phyloP scores from a whole-genome alignment of 352 stramenopile genomes.

The Pythium oligandrum region DNA sequence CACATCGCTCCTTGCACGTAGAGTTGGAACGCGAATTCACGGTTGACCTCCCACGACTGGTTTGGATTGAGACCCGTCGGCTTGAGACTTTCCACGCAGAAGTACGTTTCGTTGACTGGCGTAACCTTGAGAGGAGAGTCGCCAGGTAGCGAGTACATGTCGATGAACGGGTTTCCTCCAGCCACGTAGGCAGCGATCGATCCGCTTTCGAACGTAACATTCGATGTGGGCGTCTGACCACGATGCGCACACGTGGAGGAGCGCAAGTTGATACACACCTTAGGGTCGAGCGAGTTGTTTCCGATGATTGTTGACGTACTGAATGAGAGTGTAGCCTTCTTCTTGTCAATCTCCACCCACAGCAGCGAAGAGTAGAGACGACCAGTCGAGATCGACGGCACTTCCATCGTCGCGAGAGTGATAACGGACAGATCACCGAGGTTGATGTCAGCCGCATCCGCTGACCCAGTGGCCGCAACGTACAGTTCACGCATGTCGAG shows the following conservation, averaged over 20 bases:
- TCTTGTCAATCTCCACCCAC: slow-evolving; percentile 63
- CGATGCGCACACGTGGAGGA: slow-evolving; percentile 45
- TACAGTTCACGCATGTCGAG: slow-evolving; percentile 34
- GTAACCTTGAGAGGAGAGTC: slow-evolving; percentile 42
- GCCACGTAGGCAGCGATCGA: slow-evolving; percentile 55
- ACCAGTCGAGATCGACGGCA: slow-evolving; percentile 33
- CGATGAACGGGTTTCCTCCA: slow-evolving; percentile 73
- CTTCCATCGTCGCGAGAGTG: slow-evolving; percentile 54
- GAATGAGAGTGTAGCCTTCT: slow-evolving; percentile 70
- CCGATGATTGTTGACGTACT: slow-evolving; percentile 70
- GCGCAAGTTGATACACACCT: slow-evolving; percentile 67
- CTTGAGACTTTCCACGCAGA: slow-evolving; percentile 65
- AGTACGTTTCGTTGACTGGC: slow-evolving; percentile 63
- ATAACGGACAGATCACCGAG: slow-evolving; percentile 34
- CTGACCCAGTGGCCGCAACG: slow-evolving; percentile 25
- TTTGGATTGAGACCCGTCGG: slow-evolving; percentile 55
- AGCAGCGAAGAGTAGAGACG: slow-evolving; percentile 65
- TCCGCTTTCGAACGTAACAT: slow-evolving; percentile 37
- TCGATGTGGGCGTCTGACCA: slow-evolving; percentile 34
- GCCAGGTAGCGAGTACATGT: slow-evolving; percentile 55
- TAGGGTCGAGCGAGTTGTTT: slow-evolving; percentile 47
- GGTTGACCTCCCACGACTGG: slow-evolving; percentile 60
- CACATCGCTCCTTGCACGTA: slow-evolving; percentile 53
- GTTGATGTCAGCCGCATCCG: slow-evolving; percentile 6
- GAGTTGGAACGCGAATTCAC: slow-evolving; percentile 71